phyloP scores from a whole-genome alignment of 306 rosid genomes.

The Fragaria nilgerrensis region DNA sequence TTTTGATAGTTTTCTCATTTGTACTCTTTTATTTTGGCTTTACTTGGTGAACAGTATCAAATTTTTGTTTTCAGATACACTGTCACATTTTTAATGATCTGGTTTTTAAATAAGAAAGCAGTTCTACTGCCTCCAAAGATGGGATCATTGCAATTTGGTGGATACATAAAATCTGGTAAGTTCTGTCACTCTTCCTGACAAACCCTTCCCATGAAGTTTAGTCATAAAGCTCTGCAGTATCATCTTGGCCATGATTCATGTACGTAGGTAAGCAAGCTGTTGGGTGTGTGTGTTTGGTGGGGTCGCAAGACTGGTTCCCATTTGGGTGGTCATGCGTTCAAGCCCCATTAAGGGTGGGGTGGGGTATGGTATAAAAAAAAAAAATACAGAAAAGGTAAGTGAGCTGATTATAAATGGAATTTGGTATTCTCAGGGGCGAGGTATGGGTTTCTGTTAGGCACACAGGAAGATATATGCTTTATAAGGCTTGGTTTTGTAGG shows the following conservation, averaged over 20 bases:
- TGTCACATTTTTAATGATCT: constrained; percentile 75
- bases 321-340: neutral
- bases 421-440: neutral
- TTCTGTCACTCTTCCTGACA: neutral
- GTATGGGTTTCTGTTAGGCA: neutral
- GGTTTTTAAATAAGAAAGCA: constrained; percentile 69
- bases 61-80: constrained; percentile 56
- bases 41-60: constrained; percentile 17
- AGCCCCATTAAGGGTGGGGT: neutral
- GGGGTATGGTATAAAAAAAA: neutral
- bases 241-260: neutral
- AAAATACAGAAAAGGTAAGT: too few species aligned
- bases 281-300: constrained; percentile 52
- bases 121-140: constrained; percentile 81
- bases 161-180: constrained; percentile 83
- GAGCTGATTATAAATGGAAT: neutral
- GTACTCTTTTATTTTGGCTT: constrained; percentile 14
- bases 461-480: neutral
- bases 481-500: neutral
- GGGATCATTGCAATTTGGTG: constrained; percentile 79
- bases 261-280: neutral
- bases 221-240: neutral
- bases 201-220: neutral
- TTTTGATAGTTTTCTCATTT: constrained; percentile 13
- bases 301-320: constrained; percentile 5